These are phyloP conservation scores for Inga oerstediana DNA, from an alignment of 306 rosid genomes.

Conservation along the genomic window DNA sequence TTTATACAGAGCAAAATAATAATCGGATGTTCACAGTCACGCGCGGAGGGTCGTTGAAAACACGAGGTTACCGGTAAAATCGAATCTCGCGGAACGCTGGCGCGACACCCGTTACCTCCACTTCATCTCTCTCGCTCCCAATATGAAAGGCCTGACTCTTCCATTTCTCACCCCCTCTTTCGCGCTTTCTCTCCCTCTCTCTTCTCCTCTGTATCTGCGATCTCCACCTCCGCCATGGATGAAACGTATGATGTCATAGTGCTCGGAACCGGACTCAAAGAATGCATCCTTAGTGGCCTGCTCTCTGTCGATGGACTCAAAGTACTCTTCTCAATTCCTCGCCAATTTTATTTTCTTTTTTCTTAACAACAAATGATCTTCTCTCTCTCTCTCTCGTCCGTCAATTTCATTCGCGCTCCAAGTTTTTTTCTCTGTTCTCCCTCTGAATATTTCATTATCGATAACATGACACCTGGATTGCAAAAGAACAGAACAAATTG, in stretches of 20 bases:
- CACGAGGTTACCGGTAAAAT: slow-evolving; percentile 27
- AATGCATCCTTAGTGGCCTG: slow-evolving; percentile 63
- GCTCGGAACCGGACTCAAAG: slow-evolving; percentile 65
- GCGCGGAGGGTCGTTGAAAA: neutral
- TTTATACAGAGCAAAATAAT: neutral
- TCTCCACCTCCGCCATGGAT: slow-evolving; percentile 43
- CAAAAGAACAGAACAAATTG: neutral
- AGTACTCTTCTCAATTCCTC: slow-evolving; percentile 18
- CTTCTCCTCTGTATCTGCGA: neutral
- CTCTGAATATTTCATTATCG: neutral
- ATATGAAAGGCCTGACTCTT: slow-evolving; percentile 21
- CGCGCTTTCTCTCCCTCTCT: neutral
- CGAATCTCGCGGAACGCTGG: slow-evolving; percentile 32
- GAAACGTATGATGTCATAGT: slow-evolving; percentile 62
- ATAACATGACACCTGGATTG: neutral
- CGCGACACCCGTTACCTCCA: slow-evolving; percentile 4
- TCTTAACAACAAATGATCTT: neutral
- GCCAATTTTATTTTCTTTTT: neutral
- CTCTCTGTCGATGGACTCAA: slow-evolving; percentile 63
- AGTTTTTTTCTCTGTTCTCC: neutral
- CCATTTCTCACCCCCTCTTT: neutral
- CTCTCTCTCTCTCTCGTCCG: neutral
- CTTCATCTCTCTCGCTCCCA: neutral
- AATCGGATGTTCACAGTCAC: neutral
- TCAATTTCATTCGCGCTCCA: neutral